Conservation (phyloP, 345 rosid genomes). For the Brassica nigra region DNA sequence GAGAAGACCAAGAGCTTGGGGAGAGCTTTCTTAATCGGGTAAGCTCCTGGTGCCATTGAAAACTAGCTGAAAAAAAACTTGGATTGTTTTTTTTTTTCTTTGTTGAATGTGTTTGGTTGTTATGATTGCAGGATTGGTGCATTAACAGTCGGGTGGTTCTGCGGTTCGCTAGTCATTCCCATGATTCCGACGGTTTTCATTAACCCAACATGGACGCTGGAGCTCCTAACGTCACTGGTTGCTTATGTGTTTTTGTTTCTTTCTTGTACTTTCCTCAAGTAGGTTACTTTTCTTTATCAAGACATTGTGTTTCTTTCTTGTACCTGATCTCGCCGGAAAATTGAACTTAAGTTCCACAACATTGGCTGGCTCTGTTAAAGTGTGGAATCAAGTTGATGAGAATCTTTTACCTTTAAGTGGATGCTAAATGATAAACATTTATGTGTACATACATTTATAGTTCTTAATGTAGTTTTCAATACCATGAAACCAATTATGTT, state of each 20-base stretch:
- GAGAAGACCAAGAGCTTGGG: constrained; percentile 93
- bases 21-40: constrained; percentile 82
- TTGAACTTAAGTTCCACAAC: background rate
- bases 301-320: constrained; percentile 1
- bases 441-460: no score
- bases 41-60: constrained; percentile 15
- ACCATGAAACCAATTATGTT: background rate
- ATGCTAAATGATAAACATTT: no score
- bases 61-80: background rate
- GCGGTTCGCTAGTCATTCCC: constrained; percentile 80
- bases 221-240: constrained; percentile 86
- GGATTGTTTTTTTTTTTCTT: background rate
- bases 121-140: constrained; percentile 65
- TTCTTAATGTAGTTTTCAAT: background rate
- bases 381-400: background rate
- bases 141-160: constrained; percentile 79
- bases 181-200: constrained; percentile 70
- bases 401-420: background rate
- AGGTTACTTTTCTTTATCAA: constrained; percentile 16
- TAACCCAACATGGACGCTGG: constrained; percentile 93
- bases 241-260: constrained; percentile 78
- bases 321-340: background rate
- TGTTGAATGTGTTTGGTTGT: background rate
- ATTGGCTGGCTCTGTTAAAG: background rate
- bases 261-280: constrained; percentile 86